Conservation (phyloP, 768 basidiomycete genomes). For the Boletus pseudopeckii region DNA sequence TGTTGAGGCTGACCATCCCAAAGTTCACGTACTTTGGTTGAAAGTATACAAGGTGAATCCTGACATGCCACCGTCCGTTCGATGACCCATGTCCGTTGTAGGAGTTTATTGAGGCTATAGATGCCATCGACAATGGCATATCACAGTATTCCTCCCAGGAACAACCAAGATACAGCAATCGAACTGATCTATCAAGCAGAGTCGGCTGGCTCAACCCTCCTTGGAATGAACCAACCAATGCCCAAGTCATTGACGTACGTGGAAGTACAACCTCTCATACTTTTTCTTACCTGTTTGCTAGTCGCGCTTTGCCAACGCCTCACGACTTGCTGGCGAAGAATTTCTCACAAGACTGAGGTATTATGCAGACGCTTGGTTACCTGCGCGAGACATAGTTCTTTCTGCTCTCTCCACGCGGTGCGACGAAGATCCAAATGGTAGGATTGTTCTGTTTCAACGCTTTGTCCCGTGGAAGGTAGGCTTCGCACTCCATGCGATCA, state of each 20-base stretch:
- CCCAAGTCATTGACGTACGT: conserved; percentile 71
- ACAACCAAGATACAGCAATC: conserved; percentile 65
- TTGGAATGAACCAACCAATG: conserved; percentile 81
- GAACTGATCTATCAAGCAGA: conserved; percentile 83
- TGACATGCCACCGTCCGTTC: not conserved
- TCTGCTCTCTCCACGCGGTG: conserved; percentile 55
- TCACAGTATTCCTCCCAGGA: conserved; percentile 69
- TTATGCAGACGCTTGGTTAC: conserved; percentile 88
- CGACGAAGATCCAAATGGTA: conserved; percentile 64
- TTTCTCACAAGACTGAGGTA: conserved; percentile 78
- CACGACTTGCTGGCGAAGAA: conserved; percentile 77
- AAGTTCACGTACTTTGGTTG: conserved; percentile 74
- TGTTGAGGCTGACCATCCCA: conserved; percentile 51
- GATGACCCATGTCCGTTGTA: conserved; percentile 27
- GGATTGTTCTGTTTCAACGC: conserved; percentile 73
- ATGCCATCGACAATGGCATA: conserved; percentile 94
- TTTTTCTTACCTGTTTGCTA: conserved; percentile 30
- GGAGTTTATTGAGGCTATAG: conserved; percentile 94
- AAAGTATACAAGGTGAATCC: conserved; percentile 76
- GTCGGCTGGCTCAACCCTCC: conserved; percentile 83
- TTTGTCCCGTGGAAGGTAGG: conserved; percentile 87
- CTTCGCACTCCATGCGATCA: not conserved
- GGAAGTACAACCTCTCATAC: not conserved
- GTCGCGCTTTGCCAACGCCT: conserved; percentile 77
- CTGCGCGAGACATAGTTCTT: conserved; percentile 77